Evolutionary conservation across 352 stramenopile genomes (phyloP), one percentile per base, ranked within the genome.

Genomic region (Labyrinthula sp.): DNA sequence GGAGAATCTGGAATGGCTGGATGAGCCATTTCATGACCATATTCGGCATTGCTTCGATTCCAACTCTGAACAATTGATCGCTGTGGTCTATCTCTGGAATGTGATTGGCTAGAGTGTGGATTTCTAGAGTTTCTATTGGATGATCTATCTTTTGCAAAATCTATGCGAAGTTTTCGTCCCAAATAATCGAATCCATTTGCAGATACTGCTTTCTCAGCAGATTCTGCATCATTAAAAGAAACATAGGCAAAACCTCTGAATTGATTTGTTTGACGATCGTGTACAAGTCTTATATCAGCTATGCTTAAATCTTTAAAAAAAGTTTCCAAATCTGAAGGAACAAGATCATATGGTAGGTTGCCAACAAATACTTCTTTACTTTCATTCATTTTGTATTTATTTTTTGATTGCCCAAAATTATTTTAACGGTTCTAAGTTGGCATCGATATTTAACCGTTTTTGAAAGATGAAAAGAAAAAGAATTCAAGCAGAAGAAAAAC

Each of bases 1-100:
- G 63, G 62, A 1, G 67, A 59, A 35, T 82, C 71, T 18, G 73
- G 73, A 35, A 82, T 59, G 1, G 72, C 67, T 33, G 70, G 79
- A 66, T 79, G 75, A 6, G 57, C 65, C 18, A 67, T 15, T 68
- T n/a, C 22, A 37, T 37, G 30, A 23, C 41, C 34, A 14, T 36
- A 31, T n/a, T 25, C 35, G 23, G 15, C 17, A 36, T 33, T 24
- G 35, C 43, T 33, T 15, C 23, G 12, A 27, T 37, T 2, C 23
- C 30, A 50, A 15, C 30, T 3, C 48, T 43, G 21, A 38, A 21
- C 33, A 39, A 23, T n/a, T 56, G 34, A 33, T 49, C 47, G 34
- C 48, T 46, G 35, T 47, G 6, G 31, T 21, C 14, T 33, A 17
- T 39, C 47, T 34, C 47, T 27, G 2, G 12, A n/a, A 45, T 31